These are phyloP conservation scores for Globisporangium rhizosaccharum DNA, from an alignment of 352 stramenopile genomes.

Conservation along the genomic window DNA sequence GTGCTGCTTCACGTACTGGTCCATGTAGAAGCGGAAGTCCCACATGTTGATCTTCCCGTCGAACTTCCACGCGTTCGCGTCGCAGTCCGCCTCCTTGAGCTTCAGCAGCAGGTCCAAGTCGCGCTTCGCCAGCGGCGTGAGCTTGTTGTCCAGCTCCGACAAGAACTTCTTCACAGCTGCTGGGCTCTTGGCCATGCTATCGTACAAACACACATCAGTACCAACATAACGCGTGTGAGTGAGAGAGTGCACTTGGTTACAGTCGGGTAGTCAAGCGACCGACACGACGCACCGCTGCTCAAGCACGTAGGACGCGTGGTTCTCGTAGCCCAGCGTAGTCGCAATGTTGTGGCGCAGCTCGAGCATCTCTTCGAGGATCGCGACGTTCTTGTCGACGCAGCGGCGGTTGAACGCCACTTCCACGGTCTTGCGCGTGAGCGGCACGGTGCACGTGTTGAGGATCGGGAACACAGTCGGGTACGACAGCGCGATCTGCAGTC, in stretches of 20 bases:
- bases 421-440: conserved; percentile 77
- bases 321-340: conserved; percentile 71
- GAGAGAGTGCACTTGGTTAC: not conserved
- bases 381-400: conserved; percentile 79
- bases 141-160: conserved; percentile 67
- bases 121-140: conserved; percentile 72
- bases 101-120: conserved; percentile 65
- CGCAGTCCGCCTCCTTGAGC: conserved; percentile 64
- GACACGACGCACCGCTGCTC: conserved; percentile 50
- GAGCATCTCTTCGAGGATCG: conserved; percentile 81
- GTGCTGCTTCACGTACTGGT: conserved; percentile 83
- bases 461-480: conserved; percentile 90
- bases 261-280: not conserved
- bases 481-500: conserved; percentile 60
- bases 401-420: conserved; percentile 76
- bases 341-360: conserved; percentile 76
- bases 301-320: conserved; percentile 80
- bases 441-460: conserved; percentile 80
- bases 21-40: conserved; percentile 89
- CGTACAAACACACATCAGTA: not conserved
- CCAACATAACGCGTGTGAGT: not conserved
- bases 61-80: conserved; percentile 49
- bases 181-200: conserved; percentile 64
- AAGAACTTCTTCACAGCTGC: conserved; percentile 65
- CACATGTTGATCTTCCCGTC: conserved; percentile 89